Base-by-base conservation (phyloP, 306 rosid species). In the Quercus berberidifolia region DNA sequence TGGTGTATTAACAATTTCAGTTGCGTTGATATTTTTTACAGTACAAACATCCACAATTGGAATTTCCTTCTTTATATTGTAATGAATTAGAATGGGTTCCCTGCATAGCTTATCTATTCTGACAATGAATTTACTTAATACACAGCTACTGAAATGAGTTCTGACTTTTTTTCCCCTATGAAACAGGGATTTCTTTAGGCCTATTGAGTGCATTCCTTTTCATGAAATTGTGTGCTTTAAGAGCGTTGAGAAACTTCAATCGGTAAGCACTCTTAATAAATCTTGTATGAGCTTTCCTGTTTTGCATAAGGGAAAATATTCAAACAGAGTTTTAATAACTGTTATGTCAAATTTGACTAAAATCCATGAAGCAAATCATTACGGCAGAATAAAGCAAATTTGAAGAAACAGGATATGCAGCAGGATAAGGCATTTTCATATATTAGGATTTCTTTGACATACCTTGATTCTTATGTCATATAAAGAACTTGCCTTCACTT, bases 141-240 rank as follows among this genome's bases (percentile, higher is more conserved):
- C 49, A 57, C 26, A 46, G 31, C 80, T 12, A 67, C 60, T 59
- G 55, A 56, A 69, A 62, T 68, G 60, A 69, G 73, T 58, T 59
- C 7, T 35, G 76, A 55, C 55, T 30, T 68, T 46, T 82, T 55
- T 68, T 82, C 79, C 82, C 86, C 76, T 75, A 58, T 81, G 81
- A 51, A 75, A 82, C 92, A 92, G 98, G 84, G 85, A 89, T 78
- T 88, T 74, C 85, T 73, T 91, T 87, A 90, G 69, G 87, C 97
- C 99, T 52, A 82, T 89, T 75, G 91, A 89, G 76, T 83, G 94
- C 86, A 75, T 81, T 78, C 89, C 93, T 71, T 89, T 89, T 71
- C 92, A 92, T 79, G 97, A 95, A 86, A 80, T 88, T 83, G 81
- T 84, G 63, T 90, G 97, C 91, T 95, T 92, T 84, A 90, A 87